These are phyloP conservation scores for Cylindrodendrum hubeiense DNA, from an alignment of 2,329 filamentous ascomycete species.

Conservation along the genomic window DNA sequence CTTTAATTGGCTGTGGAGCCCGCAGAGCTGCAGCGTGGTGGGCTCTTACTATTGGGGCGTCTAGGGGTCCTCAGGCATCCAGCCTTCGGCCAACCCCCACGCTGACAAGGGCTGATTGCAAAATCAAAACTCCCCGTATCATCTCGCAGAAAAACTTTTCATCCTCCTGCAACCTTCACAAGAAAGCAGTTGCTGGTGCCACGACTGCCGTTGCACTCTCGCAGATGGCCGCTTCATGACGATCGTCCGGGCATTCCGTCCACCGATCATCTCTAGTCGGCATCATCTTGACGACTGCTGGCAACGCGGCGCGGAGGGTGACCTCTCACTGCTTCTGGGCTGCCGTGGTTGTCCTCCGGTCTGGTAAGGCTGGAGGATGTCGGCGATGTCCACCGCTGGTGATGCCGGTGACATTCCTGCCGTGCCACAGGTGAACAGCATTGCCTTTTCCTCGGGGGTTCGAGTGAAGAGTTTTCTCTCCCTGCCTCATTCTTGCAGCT, in stretches of 20 bases:
- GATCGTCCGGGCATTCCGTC: slow-evolving; percentile 22
- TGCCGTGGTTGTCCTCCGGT: background rate
- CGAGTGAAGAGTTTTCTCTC: slow-evolving; percentile 16
- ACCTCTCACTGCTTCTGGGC: background rate
- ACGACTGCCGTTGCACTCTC: slow-evolving; percentile 32
- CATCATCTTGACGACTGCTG: slow-evolving; percentile 5
- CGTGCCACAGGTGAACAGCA: slow-evolving; percentile 9
- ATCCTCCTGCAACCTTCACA: slow-evolving; percentile 40
- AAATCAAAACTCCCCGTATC: slow-evolving; percentile 46
- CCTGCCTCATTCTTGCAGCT: background rate
- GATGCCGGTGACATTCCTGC: slow-evolving; percentile 1
- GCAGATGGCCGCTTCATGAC: slow-evolving; percentile 34
- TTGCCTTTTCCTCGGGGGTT: background rate
- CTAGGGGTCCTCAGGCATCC: slow-evolving; percentile 25
- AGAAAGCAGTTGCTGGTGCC: slow-evolving; percentile 36
- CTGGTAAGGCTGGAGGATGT: slow-evolving; percentile 13
- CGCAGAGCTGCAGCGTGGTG: background rate
- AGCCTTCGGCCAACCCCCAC: slow-evolving; percentile 37
- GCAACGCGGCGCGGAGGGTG: background rate
- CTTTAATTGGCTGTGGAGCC: slow-evolving; percentile 6
- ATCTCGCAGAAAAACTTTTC: slow-evolving; percentile 29
- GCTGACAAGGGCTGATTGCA: slow-evolving; percentile 45
- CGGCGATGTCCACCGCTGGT: slow-evolving; percentile 6
- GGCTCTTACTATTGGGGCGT: slow-evolving; percentile 28
- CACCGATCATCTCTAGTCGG: background rate